Evolutionary conservation across 2,329 filamentous ascomycete genomes (phyloP).

Genomic region (Myriosclerotinia curreyana): DNA sequence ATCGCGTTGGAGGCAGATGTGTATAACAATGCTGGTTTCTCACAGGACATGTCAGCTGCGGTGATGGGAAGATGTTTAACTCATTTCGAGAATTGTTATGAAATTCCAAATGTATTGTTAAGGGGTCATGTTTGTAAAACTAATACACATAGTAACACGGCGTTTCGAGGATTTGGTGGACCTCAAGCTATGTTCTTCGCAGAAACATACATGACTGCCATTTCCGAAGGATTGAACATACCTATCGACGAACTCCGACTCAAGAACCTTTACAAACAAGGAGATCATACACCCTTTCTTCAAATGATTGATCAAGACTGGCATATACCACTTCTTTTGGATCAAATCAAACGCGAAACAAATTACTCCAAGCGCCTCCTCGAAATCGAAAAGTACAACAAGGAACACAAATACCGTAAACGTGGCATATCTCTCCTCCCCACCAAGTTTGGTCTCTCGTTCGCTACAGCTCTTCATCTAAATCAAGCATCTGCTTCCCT

Average conservation of each 20-base stretch:
- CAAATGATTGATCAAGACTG: conserved; percentile 77
- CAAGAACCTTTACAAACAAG: conserved; percentile 79
- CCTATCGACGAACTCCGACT: conserved; percentile 74
- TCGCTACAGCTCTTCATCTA: conserved; percentile 80
- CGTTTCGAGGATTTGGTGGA: conserved; percentile 92
- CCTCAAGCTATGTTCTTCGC: conserved; percentile 93
- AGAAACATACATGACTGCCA: conserved; percentile 83
- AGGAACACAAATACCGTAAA: conserved; percentile 87
- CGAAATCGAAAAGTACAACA: conserved; percentile 74
- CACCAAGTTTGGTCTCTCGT: conserved; percentile 96
- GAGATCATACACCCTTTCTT: conserved; percentile 83
- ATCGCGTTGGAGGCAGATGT: conserved; percentile 84
- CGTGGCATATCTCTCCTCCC: conserved; percentile 70
- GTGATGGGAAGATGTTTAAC: conserved; percentile 82
- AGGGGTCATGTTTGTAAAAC: conserved; percentile 86
- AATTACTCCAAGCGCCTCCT: conserved; percentile 65
- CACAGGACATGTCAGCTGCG: conserved; percentile 58
- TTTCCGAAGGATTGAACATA: conserved; percentile 81
- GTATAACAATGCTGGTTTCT: conserved; percentile 87
- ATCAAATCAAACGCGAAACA: conserved; percentile 74
- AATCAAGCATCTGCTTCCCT: conserved; percentile 93
- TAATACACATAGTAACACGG: conserved; percentile 79
- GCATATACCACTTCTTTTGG: conserved; percentile 90
- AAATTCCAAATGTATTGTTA: conserved; percentile 78
- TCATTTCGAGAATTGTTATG: conserved; percentile 83